These are phyloP conservation scores for Corynascus novoguineensis DNA, from an alignment of 495 filamentous ascomycete genomes.

Conservation along the genomic window DNA sequence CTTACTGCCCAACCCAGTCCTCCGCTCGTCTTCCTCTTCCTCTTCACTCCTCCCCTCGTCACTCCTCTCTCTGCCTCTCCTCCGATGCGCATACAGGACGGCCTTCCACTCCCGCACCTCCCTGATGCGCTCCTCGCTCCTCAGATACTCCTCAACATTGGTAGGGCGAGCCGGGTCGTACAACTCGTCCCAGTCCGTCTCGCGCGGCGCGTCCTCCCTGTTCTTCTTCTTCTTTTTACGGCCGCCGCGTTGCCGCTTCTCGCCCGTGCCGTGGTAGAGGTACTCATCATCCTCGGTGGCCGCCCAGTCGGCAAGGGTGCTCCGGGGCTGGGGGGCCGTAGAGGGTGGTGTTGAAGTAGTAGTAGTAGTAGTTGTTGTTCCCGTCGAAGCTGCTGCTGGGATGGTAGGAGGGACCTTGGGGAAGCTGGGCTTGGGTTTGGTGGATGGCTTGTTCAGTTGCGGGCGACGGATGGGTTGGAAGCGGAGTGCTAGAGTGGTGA, in stretches of 20 bases:
- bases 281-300: slow-evolving; percentile 62
- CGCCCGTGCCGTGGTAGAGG: slow-evolving; percentile 28
- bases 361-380: slow-evolving; percentile 9
- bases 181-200: slow-evolving; percentile 87
- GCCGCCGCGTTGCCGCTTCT: slow-evolving; percentile 74
- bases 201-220: slow-evolving; percentile 46
- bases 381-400: slow-evolving; percentile 17
- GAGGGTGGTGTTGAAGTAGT: slow-evolving; percentile 13
- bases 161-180: slow-evolving; percentile 85
- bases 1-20: slow-evolving; percentile 48
- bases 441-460: slow-evolving; percentile 56
- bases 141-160: slow-evolving; percentile 77
- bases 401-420: slow-evolving; percentile 31
- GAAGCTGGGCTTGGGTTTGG: slow-evolving; percentile 62
- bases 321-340: slow-evolving; percentile 52
- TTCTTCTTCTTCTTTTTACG: slow-evolving; percentile 85
- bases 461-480: slow-evolving; percentile 76
- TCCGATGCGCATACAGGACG: slow-evolving; percentile 69
- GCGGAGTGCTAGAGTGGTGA: slow-evolving; percentile 58
- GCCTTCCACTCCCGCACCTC: slow-evolving; percentile 88
- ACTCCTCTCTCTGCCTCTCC: slow-evolving; percentile 46
- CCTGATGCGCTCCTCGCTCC: slow-evolving; percentile 74
- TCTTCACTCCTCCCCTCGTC: slow-evolving; percentile 34
- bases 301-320: slow-evolving; percentile 79
- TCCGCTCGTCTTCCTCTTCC: slow-evolving; percentile 34